phyloP scores from a whole-genome alignment of 2,329 filamentous ascomycete genomes.

The Alternaria sp. region DNA sequence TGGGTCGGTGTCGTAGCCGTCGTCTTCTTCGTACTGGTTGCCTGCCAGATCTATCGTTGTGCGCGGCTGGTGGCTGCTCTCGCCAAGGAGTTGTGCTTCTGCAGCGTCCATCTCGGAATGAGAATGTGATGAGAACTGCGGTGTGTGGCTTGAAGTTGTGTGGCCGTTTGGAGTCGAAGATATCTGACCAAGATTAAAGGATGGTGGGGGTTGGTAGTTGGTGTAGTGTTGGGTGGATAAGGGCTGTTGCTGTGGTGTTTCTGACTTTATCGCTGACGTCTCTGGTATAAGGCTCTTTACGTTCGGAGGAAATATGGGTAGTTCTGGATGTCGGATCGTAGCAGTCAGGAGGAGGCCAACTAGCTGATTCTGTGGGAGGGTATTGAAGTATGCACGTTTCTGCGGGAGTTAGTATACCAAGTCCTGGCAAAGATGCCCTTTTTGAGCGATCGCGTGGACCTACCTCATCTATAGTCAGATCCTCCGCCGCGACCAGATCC shows the following conservation, averaged over 20 bases:
- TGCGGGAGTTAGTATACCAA: conserved; percentile 41
- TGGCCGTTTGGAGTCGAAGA: conserved; percentile 42
- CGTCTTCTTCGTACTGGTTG: conserved; percentile 50
- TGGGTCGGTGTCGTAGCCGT: conserved; percentile 61
- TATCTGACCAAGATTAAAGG: conserved; percentile 10
- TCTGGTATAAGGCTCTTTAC: conserved; percentile 31
- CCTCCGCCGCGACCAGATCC: conserved; percentile 48
- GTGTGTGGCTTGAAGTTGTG: conserved; percentile 23
- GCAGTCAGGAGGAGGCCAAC: conserved; percentile 70
- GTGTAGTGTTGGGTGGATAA: conserved; percentile 7
- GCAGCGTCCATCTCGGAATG: conserved; percentile 37
- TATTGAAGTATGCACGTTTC: conserved; percentile 68
- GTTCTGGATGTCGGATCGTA: conserved; percentile 66
- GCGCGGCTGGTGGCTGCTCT: conserved; percentile 23
- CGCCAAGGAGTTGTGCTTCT: conserved; percentile 43
- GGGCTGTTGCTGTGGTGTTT: conserved; percentile 6
- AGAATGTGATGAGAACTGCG: conserved; percentile 27
- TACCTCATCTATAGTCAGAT: conserved; percentile 53
- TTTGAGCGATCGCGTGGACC: conserved; percentile 9
- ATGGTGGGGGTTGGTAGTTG: conserved; percentile 20
- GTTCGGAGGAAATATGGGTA: conserved; percentile 67
- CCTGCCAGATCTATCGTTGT: conserved; percentile 29
- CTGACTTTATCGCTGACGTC: conserved; percentile 16
- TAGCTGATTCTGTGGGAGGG: conserved; percentile 66
- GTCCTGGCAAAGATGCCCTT: neutral